These are phyloP conservation scores for Sphaerobolus stellatus DNA, from an alignment of 1,284 basidiomycete genomes.

Conservation along the genomic window DNA sequence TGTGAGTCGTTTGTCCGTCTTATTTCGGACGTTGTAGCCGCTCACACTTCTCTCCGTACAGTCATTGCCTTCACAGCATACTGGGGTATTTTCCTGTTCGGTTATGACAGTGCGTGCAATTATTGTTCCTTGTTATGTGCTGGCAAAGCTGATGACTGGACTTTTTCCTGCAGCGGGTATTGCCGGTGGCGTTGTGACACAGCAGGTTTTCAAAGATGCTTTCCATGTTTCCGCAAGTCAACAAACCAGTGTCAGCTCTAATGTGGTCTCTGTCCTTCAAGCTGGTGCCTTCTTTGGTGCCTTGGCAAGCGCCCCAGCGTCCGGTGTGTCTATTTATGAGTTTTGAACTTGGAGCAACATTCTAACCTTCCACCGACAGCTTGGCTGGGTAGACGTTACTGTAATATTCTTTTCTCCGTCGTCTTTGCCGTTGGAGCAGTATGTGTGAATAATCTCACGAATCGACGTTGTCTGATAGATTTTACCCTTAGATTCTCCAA, in stretches of 20 bases:
- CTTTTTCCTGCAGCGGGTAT: constrained; percentile 30
- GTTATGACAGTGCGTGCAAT: constrained; percentile 61
- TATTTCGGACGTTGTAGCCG: no score
- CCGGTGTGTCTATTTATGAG: constrained; percentile 40
- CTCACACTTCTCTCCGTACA: not conserved
- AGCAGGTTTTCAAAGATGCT: constrained; percentile 56
- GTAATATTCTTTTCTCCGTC: constrained; percentile 56
- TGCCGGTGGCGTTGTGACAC: constrained; percentile 66
- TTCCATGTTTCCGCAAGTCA: constrained; percentile 54
- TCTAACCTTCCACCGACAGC: constrained; percentile 34
- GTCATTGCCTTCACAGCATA: constrained; percentile 13
- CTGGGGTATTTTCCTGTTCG: constrained; percentile 75
- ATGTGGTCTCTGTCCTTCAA: constrained; percentile 75
- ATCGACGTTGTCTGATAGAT: constrained; percentile 6
- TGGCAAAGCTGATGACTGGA: not conserved
- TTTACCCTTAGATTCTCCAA: constrained; percentile 45
- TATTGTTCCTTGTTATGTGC: constrained; percentile 9
- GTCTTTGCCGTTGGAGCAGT: constrained; percentile 71
- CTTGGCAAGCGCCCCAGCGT: constrained; percentile 60
- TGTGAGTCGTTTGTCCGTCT: constrained; percentile 1
- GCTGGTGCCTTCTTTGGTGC: constrained; percentile 83
- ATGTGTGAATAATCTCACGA: constrained; percentile 25
- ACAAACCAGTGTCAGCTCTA: constrained; percentile 52
- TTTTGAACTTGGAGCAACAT: not conserved
- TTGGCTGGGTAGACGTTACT: constrained; percentile 53